Conservation (phyloP, 495 filamentous ascomycete species). For the Penicillium canescens region DNA sequence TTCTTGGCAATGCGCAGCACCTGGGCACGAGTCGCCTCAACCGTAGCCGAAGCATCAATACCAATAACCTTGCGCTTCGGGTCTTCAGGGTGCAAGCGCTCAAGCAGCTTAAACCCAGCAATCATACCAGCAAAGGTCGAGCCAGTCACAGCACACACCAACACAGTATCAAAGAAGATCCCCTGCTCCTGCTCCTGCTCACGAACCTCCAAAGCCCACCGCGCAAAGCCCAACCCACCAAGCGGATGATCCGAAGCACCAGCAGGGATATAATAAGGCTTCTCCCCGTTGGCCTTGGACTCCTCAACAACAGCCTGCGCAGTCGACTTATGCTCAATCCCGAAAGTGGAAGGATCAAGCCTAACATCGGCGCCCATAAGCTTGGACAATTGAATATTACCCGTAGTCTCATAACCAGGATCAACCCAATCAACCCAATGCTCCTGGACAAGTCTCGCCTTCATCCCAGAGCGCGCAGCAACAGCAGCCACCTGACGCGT, state of each 20-base stretch:
- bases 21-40: slow-evolving; percentile 54
- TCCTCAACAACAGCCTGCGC: slow-evolving; percentile 47
- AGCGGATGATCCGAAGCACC: slow-evolving; percentile 66
- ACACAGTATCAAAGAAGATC: slow-evolving; percentile 58
- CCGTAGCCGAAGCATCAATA: slow-evolving; percentile 62
- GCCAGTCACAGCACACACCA: slow-evolving; percentile 65
- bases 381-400: slow-evolving; percentile 63
- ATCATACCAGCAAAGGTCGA: slow-evolving; percentile 64
- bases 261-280: slow-evolving; percentile 65
- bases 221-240: slow-evolving; percentile 62
- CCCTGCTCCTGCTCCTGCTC: slow-evolving; percentile 58
- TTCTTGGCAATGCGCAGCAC: slow-evolving; percentile 59
- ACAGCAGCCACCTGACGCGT: slow-evolving; percentile 63
- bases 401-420: slow-evolving; percentile 52
- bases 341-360: slow-evolving; percentile 51
- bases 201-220: slow-evolving; percentile 63
- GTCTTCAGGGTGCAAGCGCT: slow-evolving; percentile 39
- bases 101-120: slow-evolving; percentile 60
- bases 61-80: slow-evolving; percentile 54
- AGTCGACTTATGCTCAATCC: slow-evolving; percentile 60
- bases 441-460: slow-evolving; percentile 58
- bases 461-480: slow-evolving; percentile 51
- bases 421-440: slow-evolving; percentile 60
- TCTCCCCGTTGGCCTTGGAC: slow-evolving; percentile 43
- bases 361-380: slow-evolving; percentile 61